These are phyloP conservation scores for Cucumis sativus DNA, from an alignment of 306 rosid genomes.

Conservation along the genomic window Cucumber_9930_V3 NC_026658.2:25064501-25065000, in stretches of 20 bases:
- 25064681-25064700: neutral
- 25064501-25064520: conserved; percentile 97
- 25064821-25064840: too few species aligned
- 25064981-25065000: too few species aligned
- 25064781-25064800: neutral
- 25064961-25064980: too few species aligned
- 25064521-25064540: conserved; percentile 20
- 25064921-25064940: too few species aligned
- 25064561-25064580: neutral
- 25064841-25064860: too few species aligned
- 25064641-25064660: neutral
- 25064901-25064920: too few species aligned
- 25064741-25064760: neutral
- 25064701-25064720: neutral
- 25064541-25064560: conserved; percentile 10
- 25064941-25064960: too few species aligned
- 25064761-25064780: neutral
- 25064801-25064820: neutral
- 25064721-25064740: neutral
- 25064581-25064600: neutral
- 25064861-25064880: too few species aligned
- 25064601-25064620: neutral
- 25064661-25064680: neutral
- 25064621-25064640: neutral
- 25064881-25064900: too few species aligned